Conservation (phyloP, 2,329 filamentous ascomycete species). For the Dactylonectria estremocensis region DNA sequence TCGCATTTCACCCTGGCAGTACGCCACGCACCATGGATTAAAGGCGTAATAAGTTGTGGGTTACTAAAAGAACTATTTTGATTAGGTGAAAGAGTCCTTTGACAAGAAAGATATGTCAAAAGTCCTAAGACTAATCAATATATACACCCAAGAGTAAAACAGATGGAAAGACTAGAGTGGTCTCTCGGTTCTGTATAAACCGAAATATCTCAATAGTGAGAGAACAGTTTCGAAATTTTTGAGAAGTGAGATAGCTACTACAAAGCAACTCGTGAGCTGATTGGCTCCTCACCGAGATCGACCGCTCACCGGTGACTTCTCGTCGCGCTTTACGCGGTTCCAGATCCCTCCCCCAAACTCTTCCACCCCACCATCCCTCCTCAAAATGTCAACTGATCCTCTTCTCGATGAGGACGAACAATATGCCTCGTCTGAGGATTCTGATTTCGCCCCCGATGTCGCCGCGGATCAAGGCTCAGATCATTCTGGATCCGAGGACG, state of each 20-base stretch:
- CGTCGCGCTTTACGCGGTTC: slow-evolving; percentile 16
- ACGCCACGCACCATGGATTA: not conserved
- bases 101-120: not conserved
- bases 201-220: not conserved
- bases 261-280: slow-evolving; percentile 17
- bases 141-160: not conserved
- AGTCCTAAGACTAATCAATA: not conserved
- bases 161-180: not conserved
- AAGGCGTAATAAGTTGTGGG: not conserved
- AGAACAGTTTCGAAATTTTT: not conserved
- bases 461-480: slow-evolving; percentile 63
- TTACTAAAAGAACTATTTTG: not conserved
- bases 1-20: not conserved
- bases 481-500: slow-evolving; percentile 66
- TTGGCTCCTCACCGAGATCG: slow-evolving; percentile 38
- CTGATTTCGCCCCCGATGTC: slow-evolving; percentile 78
- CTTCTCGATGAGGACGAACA: slow-evolving; percentile 66
- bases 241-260: not conserved
- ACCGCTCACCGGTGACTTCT: slow-evolving; percentile 27
- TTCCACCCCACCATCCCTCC: slow-evolving; percentile 10
- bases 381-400: slow-evolving; percentile 61
- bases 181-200: not conserved
- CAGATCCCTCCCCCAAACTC: slow-evolving; percentile 11
- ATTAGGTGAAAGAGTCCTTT: not conserved
- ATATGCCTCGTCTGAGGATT: slow-evolving; percentile 81